phyloP scores from a whole-genome alignment of 2,329 filamentous ascomycete species.

The Diaporthe vaccinii region DNA sequence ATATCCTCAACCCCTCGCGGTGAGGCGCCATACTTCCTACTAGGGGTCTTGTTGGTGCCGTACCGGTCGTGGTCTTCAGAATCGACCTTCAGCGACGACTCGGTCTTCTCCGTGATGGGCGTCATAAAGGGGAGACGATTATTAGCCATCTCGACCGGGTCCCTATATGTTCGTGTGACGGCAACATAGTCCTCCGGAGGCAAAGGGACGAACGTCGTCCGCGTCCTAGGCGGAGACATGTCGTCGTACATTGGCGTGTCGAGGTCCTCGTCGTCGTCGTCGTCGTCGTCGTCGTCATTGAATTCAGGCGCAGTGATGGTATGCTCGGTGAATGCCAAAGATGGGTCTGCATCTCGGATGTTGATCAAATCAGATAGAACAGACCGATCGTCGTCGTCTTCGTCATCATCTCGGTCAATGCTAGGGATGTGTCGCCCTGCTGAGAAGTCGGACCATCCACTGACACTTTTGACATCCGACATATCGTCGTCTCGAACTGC shows the following conservation, averaged over 20 bases:
- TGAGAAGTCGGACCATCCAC: conserved; percentile 92
- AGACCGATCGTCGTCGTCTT: conserved; percentile 54
- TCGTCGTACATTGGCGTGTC: conserved; percentile 58
- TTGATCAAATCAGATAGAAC: conserved; percentile 56
- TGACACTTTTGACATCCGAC: conserved; percentile 73
- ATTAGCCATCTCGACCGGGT: conserved; percentile 84
- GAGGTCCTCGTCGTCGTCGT: conserved; percentile 56
- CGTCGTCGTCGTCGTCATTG: conserved; percentile 54
- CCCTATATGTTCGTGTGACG: conserved; percentile 83
- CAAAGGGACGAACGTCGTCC: conserved; percentile 80
- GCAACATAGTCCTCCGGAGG: conserved; percentile 90
- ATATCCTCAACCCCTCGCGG: conserved; percentile 45
- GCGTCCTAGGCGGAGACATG: conserved; percentile 62
- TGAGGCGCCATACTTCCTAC: conserved; percentile 61
- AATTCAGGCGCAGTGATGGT: conserved; percentile 43
- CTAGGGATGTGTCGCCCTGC: conserved; percentile 77
- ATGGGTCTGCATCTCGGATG: conserved; percentile 50
- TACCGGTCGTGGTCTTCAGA: conserved; percentile 66
- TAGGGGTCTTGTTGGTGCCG: conserved; percentile 81
- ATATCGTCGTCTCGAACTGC: conserved; percentile 60
- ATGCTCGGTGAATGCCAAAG: conserved; percentile 41
- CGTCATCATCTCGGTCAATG: conserved; percentile 51
- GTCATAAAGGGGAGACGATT: conserved; percentile 98
- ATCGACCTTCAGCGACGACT: conserved; percentile 82
- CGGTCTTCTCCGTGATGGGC: conserved; percentile 95